Base-by-base conservation (phyloP, 2,329 filamentous ascomycete species). In the Colletotrichum caudatum region DNA sequence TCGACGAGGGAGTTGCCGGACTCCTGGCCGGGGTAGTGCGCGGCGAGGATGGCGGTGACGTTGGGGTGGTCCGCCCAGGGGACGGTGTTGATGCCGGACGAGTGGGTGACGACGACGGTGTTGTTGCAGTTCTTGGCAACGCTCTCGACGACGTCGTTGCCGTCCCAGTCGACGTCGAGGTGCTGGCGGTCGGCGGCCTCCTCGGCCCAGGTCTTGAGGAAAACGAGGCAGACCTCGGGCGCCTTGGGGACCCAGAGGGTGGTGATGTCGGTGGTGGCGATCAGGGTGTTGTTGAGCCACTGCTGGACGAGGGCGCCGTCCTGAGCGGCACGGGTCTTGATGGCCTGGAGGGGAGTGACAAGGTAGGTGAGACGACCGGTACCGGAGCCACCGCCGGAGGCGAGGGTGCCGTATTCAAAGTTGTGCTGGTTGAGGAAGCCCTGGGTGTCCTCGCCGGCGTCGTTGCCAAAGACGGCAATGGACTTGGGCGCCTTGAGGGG, bases 21-120 rank as follows among this genome's bases (percentile, higher is more conserved):
- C 80, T 93, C 91, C 76, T 94, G 91, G 1, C 92, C 92, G 0
- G 92, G 92, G 1, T 94, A 85, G 77, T 93, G 91, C 26, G 91
- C 92, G 51, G 91, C 85, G 29, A 94, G 78, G 2, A 94, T 88
- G 18, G 89, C 88, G 75, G 91, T 92, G 74, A 94, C 88, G 2
- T 89, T 86, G 0, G 89, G 85, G 4, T 92, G 85, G 69, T 93
- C 86, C 11, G 72, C 85, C 78, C 85, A 91, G 3, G 88, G 82
- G 69, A 89, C 85, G 77, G 89, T 81, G 5, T 88, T 79, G 74
- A 92, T 88, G 0, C 92, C 92, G 33, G 93, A 91, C 1, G 90
- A 91, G 78, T 94, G 91, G 2, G 91, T 83, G 1, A 94, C 84
- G 0, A 94, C 91, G 1, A 94, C 84, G 1, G 93, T 92, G 51